Conservation (phyloP, 1,139 yeast genomes). For the Williopsis jadinii region DNA sequence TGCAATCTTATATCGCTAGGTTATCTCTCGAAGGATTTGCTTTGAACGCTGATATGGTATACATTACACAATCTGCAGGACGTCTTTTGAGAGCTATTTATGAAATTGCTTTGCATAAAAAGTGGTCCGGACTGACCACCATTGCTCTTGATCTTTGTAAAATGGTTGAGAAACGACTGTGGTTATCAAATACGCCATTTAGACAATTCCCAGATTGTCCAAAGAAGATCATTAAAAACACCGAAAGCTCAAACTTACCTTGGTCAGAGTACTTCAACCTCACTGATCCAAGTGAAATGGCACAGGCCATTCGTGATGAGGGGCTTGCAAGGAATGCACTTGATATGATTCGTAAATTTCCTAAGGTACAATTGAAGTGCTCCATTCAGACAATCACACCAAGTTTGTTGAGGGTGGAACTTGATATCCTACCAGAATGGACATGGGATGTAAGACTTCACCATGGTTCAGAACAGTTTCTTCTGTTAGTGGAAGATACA, state of each 20-base stretch:
- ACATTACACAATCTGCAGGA: slow-evolving; percentile 90
- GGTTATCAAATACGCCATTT: slow-evolving; percentile 83
- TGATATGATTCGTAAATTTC: slow-evolving; percentile 65
- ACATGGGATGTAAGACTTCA: slow-evolving; percentile 65
- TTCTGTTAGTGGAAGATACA: slow-evolving; percentile 72
- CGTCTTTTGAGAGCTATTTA: slow-evolving; percentile 79
- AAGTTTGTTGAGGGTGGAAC: slow-evolving; percentile 53
- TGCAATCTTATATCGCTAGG: slow-evolving; percentile 81
- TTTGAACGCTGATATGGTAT: slow-evolving; percentile 86
- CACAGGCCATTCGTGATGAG: slow-evolving; percentile 73
- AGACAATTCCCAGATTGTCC: slow-evolving; percentile 75
- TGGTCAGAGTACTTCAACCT: slow-evolving; percentile 73
- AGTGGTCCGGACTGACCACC: slow-evolving; percentile 66
- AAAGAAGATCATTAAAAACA: slow-evolving; percentile 56
- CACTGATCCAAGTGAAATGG: slow-evolving; percentile 62
- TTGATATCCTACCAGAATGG: slow-evolving; percentile 69
- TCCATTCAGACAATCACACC: slow-evolving; percentile 73
- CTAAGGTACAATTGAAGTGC: slow-evolving; percentile 51
- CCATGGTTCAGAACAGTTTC: slow-evolving; percentile 58
- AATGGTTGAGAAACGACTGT: slow-evolving; percentile 73
- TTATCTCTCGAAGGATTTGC: slow-evolving; percentile 83
- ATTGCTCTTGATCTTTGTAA: slow-evolving; percentile 60
- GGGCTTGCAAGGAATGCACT: slow-evolving; percentile 56
- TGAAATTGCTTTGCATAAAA: slow-evolving; percentile 65
- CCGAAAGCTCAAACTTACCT: slow-evolving; percentile 78